Evolutionary conservation across 805 yeast genomes (phyloP).

Genomic region (Sugiyamaella chiloensis): DNA sequence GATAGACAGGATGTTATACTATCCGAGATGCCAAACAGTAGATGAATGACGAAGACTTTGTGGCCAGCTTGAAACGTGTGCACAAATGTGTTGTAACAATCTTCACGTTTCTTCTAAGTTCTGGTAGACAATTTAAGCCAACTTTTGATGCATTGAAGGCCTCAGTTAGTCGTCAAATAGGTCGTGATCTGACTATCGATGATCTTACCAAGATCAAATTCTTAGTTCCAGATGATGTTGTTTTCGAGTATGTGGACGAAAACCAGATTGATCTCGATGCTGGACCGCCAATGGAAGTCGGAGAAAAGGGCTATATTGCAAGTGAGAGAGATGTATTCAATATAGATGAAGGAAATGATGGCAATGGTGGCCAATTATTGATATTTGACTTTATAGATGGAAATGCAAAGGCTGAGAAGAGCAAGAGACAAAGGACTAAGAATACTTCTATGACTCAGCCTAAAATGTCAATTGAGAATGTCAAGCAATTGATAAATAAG

Average conservation of each 20-base stretch:
- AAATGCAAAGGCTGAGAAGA: constrained; percentile 21
- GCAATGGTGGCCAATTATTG: constrained; percentile 48
- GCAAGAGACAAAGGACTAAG: constrained; percentile 3
- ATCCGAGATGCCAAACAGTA: too few relatives aligned
- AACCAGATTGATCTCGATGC: constrained; percentile 47
- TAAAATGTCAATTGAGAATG: constrained; percentile 51
- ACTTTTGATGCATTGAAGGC: constrained; percentile 52
- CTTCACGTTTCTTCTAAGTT: constrained; percentile 54
- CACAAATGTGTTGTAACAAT: constrained; percentile 39
- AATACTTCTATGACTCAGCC: constrained; percentile 38
- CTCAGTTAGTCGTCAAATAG: constrained; percentile 41
- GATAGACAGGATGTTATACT: too few relatives aligned
- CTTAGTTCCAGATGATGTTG: constrained; percentile 64
- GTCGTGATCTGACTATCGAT: constrained; percentile 33
- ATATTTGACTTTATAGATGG: constrained; percentile 72
- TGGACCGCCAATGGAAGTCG: constrained; percentile 8
- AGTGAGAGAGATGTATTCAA: constrained; percentile 53
- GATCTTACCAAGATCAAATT: constrained; percentile 65
- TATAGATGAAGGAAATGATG: constrained; percentile 38
- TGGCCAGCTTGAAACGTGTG: constrained; percentile 8
- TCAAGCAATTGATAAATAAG: constrained; percentile 57
- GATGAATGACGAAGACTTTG: constrained; percentile 3
- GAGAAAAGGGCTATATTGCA: constrained; percentile 10
- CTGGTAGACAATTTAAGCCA: constrained; percentile 58
- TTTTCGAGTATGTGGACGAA: constrained; percentile 75